Conservation (phyloP, 139 green algal genomes). For the Chlorella sp. region DNA sequence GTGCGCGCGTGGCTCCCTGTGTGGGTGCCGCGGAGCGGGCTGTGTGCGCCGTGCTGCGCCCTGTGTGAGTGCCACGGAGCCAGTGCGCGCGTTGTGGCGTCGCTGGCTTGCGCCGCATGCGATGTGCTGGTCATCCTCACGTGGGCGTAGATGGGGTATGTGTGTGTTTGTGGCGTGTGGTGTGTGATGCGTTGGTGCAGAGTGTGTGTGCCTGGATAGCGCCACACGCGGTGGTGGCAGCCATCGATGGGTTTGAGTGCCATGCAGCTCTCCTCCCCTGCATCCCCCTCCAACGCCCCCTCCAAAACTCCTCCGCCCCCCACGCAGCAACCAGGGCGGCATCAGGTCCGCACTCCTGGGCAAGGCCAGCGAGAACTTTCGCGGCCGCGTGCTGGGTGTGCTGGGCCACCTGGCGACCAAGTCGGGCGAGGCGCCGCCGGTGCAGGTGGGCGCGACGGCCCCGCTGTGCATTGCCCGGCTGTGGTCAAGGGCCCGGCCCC, state of each 20-base stretch:
- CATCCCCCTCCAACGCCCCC: neutral
- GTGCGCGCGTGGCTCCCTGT: neutral
- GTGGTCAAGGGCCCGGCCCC: conserved; percentile 15
- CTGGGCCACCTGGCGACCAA: conserved; percentile 19
- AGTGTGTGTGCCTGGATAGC: no score
- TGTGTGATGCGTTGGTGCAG: no score
- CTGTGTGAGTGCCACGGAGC: no score
- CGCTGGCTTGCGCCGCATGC: no score
- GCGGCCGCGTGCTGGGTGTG: conserved; percentile 43
- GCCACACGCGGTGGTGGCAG: neutral
- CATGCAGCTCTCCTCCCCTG: neutral
- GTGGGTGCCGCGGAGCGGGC: no score
- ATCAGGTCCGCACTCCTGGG: conserved; percentile 67
- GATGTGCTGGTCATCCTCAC: neutral
- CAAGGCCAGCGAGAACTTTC: conserved; percentile 55
- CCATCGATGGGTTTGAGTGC: neutral
- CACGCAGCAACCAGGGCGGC: conserved; percentile 67
- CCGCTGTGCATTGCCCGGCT: no score
- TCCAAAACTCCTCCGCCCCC: no score
- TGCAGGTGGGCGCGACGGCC: conserved; percentile 32
- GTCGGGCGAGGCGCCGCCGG: neutral
- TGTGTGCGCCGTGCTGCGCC: no score
- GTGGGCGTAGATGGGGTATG: neutral
- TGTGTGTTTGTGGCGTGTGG: neutral
- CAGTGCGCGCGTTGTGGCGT: no score